Conservation (phyloP, 2,329 filamentous ascomycete genomes). For the Septoria petroselini region DNA sequence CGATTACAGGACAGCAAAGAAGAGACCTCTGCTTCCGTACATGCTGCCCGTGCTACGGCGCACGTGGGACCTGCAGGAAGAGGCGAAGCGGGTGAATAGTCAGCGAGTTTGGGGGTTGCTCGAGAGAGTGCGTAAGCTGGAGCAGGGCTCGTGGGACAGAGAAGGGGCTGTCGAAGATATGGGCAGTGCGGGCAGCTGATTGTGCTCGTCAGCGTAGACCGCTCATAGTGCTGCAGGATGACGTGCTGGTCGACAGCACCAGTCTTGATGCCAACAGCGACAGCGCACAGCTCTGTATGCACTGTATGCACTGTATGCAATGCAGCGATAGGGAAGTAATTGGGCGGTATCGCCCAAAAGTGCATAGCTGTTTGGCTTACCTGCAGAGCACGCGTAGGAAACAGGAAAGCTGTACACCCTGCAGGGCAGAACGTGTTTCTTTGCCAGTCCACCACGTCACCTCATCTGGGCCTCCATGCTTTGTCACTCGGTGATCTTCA, state of each 20-base stretch:
- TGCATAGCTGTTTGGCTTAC: conserved; percentile 2
- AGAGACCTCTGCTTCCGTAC: conserved; percentile 57
- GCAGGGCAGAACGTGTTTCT: too few species aligned
- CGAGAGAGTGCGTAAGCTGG: conserved; percentile 58
- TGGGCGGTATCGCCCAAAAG: conserved; percentile 1
- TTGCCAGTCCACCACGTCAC: too few species aligned
- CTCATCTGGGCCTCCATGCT: too few species aligned
- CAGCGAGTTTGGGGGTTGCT: conserved; percentile 57
- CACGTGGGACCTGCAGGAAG: conserved; percentile 61
- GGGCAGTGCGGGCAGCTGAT: conserved; percentile 19
- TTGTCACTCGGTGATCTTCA: too few species aligned
- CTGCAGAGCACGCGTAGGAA: background rate
- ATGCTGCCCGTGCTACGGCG: conserved; percentile 59
- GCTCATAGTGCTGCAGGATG: background rate
- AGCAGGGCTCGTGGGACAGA: conserved; percentile 71
- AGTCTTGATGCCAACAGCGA: too few species aligned
- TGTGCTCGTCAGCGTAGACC: background rate
- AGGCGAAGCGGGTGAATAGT: conserved; percentile 53
- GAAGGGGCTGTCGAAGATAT: conserved; percentile 61
- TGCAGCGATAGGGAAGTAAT: background rate
- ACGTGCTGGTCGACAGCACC: background rate
- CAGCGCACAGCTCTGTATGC: too few species aligned
- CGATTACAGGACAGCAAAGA: conserved; percentile 62
- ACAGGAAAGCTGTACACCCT: background rate
- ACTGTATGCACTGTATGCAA: too few species aligned